Conservation (phyloP, 2,329 filamentous ascomycete species). For the Diaporthe nobilis region DNA sequence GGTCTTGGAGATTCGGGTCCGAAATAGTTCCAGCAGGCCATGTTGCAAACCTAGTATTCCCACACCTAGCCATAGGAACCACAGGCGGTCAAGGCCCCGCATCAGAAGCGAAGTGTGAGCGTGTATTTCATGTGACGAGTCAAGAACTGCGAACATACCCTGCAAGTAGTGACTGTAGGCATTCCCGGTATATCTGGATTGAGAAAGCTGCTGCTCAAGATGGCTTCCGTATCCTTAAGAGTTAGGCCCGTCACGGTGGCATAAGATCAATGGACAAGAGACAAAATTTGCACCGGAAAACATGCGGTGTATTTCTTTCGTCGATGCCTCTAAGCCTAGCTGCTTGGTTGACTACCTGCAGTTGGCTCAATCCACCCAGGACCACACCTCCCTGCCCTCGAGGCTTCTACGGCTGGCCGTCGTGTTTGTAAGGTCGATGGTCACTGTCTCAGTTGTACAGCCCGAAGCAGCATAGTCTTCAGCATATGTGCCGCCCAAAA, state of each 20-base stretch:
- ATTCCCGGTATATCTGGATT: not conserved
- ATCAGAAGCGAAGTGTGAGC: slow-evolving; percentile 12
- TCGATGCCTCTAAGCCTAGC: not conserved
- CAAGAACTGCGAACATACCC: slow-evolving; percentile 1
- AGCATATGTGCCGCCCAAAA: slow-evolving; percentile 33
- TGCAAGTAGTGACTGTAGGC: slow-evolving; percentile 3
- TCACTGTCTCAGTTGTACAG: slow-evolving; percentile 17
- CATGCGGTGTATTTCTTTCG: not conserved
- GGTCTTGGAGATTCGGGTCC: not conserved
- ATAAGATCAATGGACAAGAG: not conserved
- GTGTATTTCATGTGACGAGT: not conserved
- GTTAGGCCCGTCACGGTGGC: too few relatives aligned
- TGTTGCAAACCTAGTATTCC: not conserved
- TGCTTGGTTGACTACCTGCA: too few relatives aligned
- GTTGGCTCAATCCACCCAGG: not conserved
- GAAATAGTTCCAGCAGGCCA: not conserved
- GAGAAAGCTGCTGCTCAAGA: slow-evolving; percentile 7
- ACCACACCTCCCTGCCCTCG: not conserved
- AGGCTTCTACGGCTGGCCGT: not conserved
- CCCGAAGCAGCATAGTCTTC: slow-evolving; percentile 31
- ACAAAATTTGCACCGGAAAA: not conserved
- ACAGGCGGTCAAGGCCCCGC: slow-evolving; percentile 1
- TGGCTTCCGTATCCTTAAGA: not conserved
- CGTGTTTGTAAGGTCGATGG: slow-evolving; percentile 34
- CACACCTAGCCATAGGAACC: not conserved